Evolutionary conservation across 352 stramenopile species (phyloP).

Genomic region (Pythium brachiatum): DNA sequence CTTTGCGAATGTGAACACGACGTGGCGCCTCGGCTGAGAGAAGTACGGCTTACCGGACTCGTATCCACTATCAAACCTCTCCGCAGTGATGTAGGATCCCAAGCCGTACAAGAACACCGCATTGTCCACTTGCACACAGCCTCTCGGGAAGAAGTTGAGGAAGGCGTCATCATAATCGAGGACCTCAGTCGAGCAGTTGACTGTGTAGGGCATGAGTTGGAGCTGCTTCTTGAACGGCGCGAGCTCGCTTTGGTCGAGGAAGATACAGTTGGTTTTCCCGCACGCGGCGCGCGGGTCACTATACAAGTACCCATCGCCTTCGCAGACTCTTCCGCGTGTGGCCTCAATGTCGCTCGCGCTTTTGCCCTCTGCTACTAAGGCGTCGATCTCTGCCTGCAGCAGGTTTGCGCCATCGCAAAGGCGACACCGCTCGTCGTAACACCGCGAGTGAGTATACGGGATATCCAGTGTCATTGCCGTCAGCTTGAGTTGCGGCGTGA

Average conservation of each 20-base stretch:
- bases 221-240: conserved; percentile 38
- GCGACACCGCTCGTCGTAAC: too few species aligned
- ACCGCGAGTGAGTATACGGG: too few species aligned
- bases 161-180: conserved; percentile 39
- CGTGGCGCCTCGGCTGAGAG: too few species aligned
- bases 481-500: conserved; percentile 9
- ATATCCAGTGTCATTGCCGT: conserved; percentile 8
- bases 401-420: too few species aligned
- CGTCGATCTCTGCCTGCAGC: too few species aligned
- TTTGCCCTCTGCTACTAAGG: too few species aligned
- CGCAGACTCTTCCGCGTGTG: background rate
- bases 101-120: conserved; percentile 38
- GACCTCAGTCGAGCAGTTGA: conserved; percentile 30
- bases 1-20: too few species aligned
- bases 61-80: conserved; percentile 14
- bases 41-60: conserved; percentile 21
- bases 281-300: conserved; percentile 2
- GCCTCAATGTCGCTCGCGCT: background rate
- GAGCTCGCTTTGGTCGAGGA: conserved; percentile 33
- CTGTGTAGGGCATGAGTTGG: conserved; percentile 34
- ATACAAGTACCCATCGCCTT: too few species aligned
- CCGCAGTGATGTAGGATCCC: conserved; percentile 39
- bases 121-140: conserved; percentile 27
- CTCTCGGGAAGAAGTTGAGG: conserved; percentile 31
- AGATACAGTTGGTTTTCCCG: conserved; percentile 33